Percentiles rank a stretch among this genome's conserved stretches.
phyloP scores from a whole-genome alignment of 2,329 filamentous ascomycete genomes.

The Colletotrichum sp. region DNA sequence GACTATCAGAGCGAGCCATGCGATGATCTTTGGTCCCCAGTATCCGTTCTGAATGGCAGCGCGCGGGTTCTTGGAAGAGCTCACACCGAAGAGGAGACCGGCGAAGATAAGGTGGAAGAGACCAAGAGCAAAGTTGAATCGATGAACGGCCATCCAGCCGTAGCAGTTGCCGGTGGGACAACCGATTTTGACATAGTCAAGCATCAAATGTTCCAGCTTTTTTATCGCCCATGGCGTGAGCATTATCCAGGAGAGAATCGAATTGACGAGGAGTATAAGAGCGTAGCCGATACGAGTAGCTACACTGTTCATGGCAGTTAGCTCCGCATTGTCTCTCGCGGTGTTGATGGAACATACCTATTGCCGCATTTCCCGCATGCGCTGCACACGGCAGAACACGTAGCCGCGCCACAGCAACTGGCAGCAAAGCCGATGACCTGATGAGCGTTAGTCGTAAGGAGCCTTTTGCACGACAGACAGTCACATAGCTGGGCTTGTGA shows the following conservation, averaged over 20 bases:
- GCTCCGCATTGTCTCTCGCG: neutral
- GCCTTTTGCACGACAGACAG: neutral
- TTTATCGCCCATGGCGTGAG: slow-evolving; percentile 98
- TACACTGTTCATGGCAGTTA: slow-evolving; percentile 63
- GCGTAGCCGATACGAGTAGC: slow-evolving; percentile 97
- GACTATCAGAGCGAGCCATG: slow-evolving; percentile 86
- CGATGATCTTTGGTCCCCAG: slow-evolving; percentile 95
- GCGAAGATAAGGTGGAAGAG: slow-evolving; percentile 91
- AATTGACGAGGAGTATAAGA: slow-evolving; percentile 93
- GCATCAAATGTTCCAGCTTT: slow-evolving; percentile 87
- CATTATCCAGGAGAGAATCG: slow-evolving; percentile 98
- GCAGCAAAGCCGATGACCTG: slow-evolving; percentile 79
- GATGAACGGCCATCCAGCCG: slow-evolving; percentile 94
- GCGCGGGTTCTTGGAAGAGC: slow-evolving; percentile 84
- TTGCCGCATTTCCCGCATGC: slow-evolving; percentile 97
- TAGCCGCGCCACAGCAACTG: slow-evolving; percentile 95
- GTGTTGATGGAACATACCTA: slow-evolving; percentile 62
- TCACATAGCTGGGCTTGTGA: neutral
- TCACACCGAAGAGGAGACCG: slow-evolving; percentile 83
- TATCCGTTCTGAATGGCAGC: slow-evolving; percentile 96
- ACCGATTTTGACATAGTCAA: slow-evolving; percentile 95
- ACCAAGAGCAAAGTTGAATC: slow-evolving; percentile 97
- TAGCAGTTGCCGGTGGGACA: slow-evolving; percentile 91
- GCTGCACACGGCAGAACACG: slow-evolving; percentile 94
- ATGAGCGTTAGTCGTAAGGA: slow-evolving; percentile 7